Base-by-base conservation (phyloP, 192 early-diverging fungal genomes). In the Coemansia sp. region DNA sequence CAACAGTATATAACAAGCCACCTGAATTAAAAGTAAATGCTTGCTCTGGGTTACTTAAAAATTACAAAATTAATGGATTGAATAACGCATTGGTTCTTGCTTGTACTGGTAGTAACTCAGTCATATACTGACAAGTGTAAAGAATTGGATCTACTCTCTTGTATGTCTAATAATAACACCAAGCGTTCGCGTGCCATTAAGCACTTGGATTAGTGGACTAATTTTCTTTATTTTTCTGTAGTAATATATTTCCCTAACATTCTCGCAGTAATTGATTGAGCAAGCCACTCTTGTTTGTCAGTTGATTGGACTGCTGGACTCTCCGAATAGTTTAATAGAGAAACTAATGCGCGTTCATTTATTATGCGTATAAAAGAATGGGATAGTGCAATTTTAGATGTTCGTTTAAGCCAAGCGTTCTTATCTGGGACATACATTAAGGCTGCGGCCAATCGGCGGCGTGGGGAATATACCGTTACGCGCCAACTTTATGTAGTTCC, bases 401-500 rank as follows among this genome's bases (percentile, higher is more conserved):
- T 0, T n/a, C 47, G 47, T 48, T 48, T 12, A n/a, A n/a, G 31
- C 31, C 31, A 34, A 34, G 31, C 31, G 31, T 44, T 1, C 15
- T n/a, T 74, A 70, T 5, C 2, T 23, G 2, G 61, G 49, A 20
- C 76, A 79, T 5, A 73, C 40, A 15, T 28, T n/a, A 61, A 67
- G 65, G n/a, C 38, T 23, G 5, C 34, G 21, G 9, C 76, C 76
- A 56, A 61, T 37, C 4, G 79, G 74, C 21, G 66, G 67, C 37
- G 61, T 73, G 1, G 82, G 77, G 11, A 83, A 73, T 20, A 75
- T 76, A 4, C 82, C 82, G 14, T 57, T 56, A 14, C 66, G 51
- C 1, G 65, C 59, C 1, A 72, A 59, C 67, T 76, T 72, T 17
- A 76, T 83, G 58, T 81, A 85, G 50, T 79, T 76, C 83, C 80